Base-by-base conservation (phyloP, 192 early-diverging fungal genomes). In the Entophlyctis luteolus region DNA sequence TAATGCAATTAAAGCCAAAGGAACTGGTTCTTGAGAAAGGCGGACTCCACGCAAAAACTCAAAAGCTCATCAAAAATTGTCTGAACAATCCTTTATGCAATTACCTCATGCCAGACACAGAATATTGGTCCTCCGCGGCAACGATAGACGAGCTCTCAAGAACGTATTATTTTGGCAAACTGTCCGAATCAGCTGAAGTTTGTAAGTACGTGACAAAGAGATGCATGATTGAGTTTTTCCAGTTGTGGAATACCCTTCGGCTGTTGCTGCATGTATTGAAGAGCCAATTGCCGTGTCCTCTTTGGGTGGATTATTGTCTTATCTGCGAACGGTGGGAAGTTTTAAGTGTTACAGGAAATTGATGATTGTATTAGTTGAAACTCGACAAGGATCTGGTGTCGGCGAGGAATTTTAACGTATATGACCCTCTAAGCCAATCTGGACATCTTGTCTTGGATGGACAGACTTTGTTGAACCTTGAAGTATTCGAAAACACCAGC, bases 1-100 rank as follows among this genome's bases (percentile, higher is more conserved):
- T 98, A 16, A 86, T 91, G 67, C 97, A 99, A 77, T 71, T 94
- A 12, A 91, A 89, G 67, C 97, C 97, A 6, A 85, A 83, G 27
- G 97, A 99, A 71, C 68, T 99, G n/a, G 85, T 99, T 0, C 77
- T 87, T 4, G 92, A 94, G 65, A 92, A 91, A 76, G 78, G 83
- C 25, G 71, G 72, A 2, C 48, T 90, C 32, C 84, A 82, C 55
- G 63, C 74, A 4, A 67, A 67, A 27, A 87, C 86, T 16, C 70
- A 66, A 6, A 76, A 84, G 35, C 50, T 91, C 0, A 39, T 92
- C 34, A 92, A 90, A 53, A 86, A 86, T 66, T 76, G 66, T 2
- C 49, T 90, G 16, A 46, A 63, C 14, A 76, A 85, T 34, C 79
- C 84, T 0, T 80, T 86, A 20, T 82, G 79, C 81, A 92, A 89